Percentiles rank a stretch among this genome's conserved stretches.
phyloP scores from a whole-genome alignment of 352 stramenopile genomes.

The Globisporangium cystogenes region DNA sequence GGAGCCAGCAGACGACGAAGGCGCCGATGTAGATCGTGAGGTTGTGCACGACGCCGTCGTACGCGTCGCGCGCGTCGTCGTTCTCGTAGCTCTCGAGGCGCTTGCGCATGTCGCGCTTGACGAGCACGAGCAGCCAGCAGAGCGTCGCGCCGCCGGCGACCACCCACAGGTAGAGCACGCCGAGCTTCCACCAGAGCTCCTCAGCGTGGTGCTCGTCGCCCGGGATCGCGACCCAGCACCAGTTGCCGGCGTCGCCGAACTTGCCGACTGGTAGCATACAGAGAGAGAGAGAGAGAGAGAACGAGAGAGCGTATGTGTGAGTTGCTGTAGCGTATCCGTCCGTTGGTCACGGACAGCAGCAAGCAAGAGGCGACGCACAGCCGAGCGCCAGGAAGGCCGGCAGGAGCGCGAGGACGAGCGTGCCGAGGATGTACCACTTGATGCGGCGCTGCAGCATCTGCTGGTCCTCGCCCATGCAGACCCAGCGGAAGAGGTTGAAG shows the following conservation, averaged over 20 bases:
- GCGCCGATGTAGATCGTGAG: constrained; percentile 75
- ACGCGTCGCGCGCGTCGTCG: constrained; percentile 66
- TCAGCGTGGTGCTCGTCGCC: constrained; percentile 24
- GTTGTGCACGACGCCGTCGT: constrained; percentile 79
- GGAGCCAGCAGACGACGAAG: constrained; percentile 80
- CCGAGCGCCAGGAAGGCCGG: constrained; percentile 45
- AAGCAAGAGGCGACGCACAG: constrained; percentile 27
- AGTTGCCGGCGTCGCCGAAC: constrained; percentile 63
- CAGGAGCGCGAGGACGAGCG: constrained; percentile 47
- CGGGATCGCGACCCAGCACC: constrained; percentile 71
- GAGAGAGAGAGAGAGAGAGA: not conserved
- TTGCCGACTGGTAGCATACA: constrained; percentile 40
- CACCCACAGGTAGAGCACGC: constrained; percentile 73
- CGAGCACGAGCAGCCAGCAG: constrained; percentile 52
- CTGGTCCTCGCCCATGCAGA: constrained; percentile 78
- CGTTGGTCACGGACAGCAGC: too few relatives aligned
- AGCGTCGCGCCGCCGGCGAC: constrained; percentile 49
- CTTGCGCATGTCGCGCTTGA: constrained; percentile 79
- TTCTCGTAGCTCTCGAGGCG: constrained; percentile 68
- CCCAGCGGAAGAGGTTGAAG: constrained; percentile 77
- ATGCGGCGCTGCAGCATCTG: constrained; percentile 80
- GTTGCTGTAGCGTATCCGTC: too few relatives aligned
- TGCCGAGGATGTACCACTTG: constrained; percentile 71
- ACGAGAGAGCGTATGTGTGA: too few relatives aligned
- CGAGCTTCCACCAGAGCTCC: constrained; percentile 72